These are phyloP conservation scores for Nemophila menziesii DNA, from an alignment of 257 asterid species.

Conservation along the genomic window DNA sequence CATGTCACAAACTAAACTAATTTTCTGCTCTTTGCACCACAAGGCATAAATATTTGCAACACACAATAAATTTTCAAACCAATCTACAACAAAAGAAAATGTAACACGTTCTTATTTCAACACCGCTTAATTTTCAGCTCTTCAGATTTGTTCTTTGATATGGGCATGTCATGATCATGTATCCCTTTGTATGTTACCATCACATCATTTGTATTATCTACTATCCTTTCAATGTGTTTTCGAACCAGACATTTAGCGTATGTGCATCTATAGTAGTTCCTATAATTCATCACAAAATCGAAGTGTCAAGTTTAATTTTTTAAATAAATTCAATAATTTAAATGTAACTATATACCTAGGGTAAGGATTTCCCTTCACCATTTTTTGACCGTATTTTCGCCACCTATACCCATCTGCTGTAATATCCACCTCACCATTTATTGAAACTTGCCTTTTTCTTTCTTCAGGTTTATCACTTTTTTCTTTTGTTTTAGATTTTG, in stretches of 20 bases:
- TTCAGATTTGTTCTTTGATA: constrained; percentile 72
- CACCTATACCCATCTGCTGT: constrained; percentile 94
- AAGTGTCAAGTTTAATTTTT: neutral
- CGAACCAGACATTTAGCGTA: constrained; percentile 85
- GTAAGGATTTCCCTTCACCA: too few species aligned
- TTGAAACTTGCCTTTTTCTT: constrained; percentile 34
- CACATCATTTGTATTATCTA: constrained; percentile 41
- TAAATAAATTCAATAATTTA: neutral
- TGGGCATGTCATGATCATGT: constrained; percentile 75
- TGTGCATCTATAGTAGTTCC: constrained; percentile 89
- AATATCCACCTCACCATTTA: constrained; percentile 56
- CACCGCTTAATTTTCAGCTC: too few species aligned
- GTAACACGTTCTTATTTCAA: too few species aligned
- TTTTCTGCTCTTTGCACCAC: too few species aligned
- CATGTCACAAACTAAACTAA: too few species aligned
- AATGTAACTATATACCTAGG: constrained; percentile 42
- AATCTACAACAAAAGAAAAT: too few species aligned
- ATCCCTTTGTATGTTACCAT: constrained; percentile 68
- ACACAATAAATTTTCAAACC: too few species aligned
- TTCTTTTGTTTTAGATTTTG: constrained; percentile 23
- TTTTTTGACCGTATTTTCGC: constrained; percentile 97
- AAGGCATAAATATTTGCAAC: too few species aligned
- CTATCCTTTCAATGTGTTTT: constrained; percentile 70
- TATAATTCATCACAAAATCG: constrained; percentile 20
- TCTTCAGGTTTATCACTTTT: constrained; percentile 36